Evolutionary conservation across 192 early-diverging fungal genomes (phyloP).

Genomic region (Podila verticillata): DNA sequence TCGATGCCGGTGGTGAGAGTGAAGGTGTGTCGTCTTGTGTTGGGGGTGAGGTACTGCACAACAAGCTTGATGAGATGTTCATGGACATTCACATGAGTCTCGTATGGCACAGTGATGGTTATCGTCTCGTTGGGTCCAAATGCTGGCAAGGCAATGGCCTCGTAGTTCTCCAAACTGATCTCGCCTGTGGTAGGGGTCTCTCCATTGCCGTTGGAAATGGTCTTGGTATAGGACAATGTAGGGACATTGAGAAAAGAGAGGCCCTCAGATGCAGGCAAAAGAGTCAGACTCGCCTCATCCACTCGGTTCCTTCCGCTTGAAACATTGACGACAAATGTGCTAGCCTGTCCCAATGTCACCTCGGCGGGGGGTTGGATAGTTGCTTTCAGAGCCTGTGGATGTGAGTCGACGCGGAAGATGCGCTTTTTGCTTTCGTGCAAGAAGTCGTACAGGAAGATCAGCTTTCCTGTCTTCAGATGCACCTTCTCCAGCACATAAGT

Average conservation of each 20-base stretch:
- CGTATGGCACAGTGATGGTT: constrained; percentile 30
- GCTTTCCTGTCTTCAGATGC: constrained; percentile 64
- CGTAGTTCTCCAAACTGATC: constrained; percentile 18
- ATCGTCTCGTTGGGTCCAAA: constrained; percentile 45
- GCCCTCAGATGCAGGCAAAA: constrained; percentile 32
- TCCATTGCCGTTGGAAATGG: not conserved
- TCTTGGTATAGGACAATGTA: constrained; percentile 30
- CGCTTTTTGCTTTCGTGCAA: constrained; percentile 58
- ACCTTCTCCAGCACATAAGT: constrained; percentile 66
- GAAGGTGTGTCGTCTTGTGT: constrained; percentile 49
- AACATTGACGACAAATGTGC: constrained; percentile 43
- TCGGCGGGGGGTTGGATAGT: constrained; percentile 41
- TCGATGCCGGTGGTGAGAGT: constrained; percentile 60
- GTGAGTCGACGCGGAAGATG: constrained; percentile 59
- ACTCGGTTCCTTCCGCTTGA: constrained; percentile 45
- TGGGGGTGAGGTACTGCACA: constrained; percentile 37
- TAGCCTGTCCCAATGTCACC: constrained; percentile 49
- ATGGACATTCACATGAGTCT: constrained; percentile 8
- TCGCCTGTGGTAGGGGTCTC: constrained; percentile 8
- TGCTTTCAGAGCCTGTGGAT: constrained; percentile 49
- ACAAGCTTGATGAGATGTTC: constrained; percentile 30
- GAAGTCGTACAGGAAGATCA: constrained; percentile 66
- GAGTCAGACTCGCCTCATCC: constrained; percentile 30
- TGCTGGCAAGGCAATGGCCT: constrained; percentile 21
- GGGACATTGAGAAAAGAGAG: constrained; percentile 19